Evolutionary conservation across 2,329 filamentous ascomycete genomes (phyloP).

Genomic region (Sporothrix protearum): DNA sequence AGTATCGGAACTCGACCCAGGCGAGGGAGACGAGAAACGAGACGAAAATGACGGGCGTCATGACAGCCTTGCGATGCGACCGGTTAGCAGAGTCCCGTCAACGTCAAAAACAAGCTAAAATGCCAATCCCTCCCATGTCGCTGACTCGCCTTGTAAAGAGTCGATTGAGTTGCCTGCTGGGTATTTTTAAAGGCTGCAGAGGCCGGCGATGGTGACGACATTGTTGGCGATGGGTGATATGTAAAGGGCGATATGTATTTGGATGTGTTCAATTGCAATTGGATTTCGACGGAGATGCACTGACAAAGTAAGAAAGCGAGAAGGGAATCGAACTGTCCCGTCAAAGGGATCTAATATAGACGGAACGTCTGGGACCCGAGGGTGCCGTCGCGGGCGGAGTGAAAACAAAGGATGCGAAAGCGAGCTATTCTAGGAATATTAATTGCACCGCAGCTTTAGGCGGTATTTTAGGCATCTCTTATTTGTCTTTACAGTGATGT

Average conservation of each 20-base stretch:
- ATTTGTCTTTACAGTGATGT: constrained; percentile 5
- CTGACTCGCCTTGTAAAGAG: constrained; percentile 23
- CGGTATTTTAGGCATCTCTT: background rate
- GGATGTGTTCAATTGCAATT: background rate
- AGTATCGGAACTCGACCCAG: constrained; percentile 57
- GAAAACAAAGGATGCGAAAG: constrained; percentile 12
- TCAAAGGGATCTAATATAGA: background rate
- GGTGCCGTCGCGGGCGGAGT: background rate
- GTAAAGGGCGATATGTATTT: background rate
- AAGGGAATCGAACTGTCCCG: background rate
- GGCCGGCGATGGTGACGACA: constrained; percentile 19
- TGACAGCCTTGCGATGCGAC: constrained; percentile 41
- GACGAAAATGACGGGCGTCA: constrained; percentile 61
- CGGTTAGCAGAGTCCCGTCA: background rate
- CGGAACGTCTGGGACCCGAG: background rate
- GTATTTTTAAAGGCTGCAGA: background rate
- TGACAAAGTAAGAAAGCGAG: too few species aligned
- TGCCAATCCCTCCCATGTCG: background rate
- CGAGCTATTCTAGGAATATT: background rate
- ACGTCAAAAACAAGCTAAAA: background rate
- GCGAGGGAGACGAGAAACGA: constrained; percentile 63
- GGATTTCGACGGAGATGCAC: background rate
- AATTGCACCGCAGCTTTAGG: background rate
- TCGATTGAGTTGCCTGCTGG: background rate
- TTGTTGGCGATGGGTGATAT: background rate